These are phyloP conservation scores for Rossbeevera mucosa DNA, from an alignment of 768 basidiomycete species.

Conservation along the genomic window DNA sequence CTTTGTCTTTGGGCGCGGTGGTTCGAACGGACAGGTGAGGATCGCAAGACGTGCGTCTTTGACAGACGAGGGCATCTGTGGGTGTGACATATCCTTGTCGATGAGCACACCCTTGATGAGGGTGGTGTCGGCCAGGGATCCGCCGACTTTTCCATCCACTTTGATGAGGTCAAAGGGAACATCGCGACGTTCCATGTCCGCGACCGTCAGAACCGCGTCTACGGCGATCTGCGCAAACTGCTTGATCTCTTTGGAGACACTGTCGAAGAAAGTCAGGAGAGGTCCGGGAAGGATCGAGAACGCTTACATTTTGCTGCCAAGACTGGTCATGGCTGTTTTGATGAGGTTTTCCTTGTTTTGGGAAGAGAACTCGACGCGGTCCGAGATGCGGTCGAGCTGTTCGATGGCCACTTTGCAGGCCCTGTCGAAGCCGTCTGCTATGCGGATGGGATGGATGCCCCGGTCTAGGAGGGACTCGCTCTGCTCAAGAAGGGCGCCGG, in stretches of 20 bases:
- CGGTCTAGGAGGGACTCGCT: constrained; percentile 95
- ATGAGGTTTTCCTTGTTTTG: constrained; percentile 82
- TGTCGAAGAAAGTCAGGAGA: constrained; percentile 31
- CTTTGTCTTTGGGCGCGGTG: constrained; percentile 98
- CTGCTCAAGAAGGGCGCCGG: constrained; percentile 94
- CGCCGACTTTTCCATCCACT: constrained; percentile 98
- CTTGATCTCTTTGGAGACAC: constrained; percentile 93
- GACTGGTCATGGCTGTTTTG: constrained; percentile 92
- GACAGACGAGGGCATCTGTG: constrained; percentile 91
- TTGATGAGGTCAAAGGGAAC: constrained; percentile 98
- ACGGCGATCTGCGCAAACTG: constrained; percentile 98
- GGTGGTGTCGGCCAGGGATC: constrained; percentile 89
- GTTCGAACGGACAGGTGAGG: constrained; percentile 98
- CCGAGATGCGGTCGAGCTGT: constrained; percentile 87
- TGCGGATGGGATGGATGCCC: constrained; percentile 98
- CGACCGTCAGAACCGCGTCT: constrained; percentile 92
- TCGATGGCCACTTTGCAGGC: constrained; percentile 88
- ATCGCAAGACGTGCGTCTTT: constrained; percentile 91
- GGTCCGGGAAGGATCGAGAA: background rate
- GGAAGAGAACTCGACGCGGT: constrained; percentile 80
- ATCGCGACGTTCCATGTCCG: constrained; percentile 90
- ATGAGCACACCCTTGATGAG: constrained; percentile 97
- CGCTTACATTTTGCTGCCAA: constrained; percentile 93
- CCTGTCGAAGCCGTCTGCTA: constrained; percentile 97
- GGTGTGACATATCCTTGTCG: constrained; percentile 99